A percentile compares a stretch with the other conserved stretches of the same genome.
These are phyloP conservation scores for Haberlea rhodopensis DNA, from an alignment of 257 asterid genomes.

Conservation along the genomic window DNA sequence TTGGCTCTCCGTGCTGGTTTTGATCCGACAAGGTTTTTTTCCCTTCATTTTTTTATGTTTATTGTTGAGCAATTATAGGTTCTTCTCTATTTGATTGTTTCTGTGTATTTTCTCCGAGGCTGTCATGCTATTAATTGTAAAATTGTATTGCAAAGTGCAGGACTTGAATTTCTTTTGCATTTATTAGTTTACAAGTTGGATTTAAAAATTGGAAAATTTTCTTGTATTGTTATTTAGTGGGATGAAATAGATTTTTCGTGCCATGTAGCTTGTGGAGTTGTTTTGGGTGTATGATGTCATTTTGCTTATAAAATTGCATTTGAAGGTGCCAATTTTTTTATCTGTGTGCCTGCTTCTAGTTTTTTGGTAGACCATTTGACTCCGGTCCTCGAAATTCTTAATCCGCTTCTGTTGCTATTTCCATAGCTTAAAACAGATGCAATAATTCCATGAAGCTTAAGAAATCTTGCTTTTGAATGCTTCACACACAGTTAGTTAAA, in stretches of 20 bases:
- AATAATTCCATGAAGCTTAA: not conserved
- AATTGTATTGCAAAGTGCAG: not conserved
- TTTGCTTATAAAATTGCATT: not conserved
- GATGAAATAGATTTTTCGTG: too few relatives aligned
- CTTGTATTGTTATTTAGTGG: not conserved
- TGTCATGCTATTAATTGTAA: constrained; percentile 12
- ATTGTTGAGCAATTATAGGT: not conserved
- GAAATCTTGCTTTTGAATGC: constrained; percentile 2
- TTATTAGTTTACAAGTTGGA: not conserved
- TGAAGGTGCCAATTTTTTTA: not conserved
- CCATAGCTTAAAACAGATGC: too few relatives aligned
- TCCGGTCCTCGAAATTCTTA: not conserved
- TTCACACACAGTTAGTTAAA: not conserved
- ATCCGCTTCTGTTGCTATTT: not conserved
- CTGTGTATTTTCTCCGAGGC: not conserved
- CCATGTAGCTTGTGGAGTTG: not conserved
- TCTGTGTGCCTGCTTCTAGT: not conserved
- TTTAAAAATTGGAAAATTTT: too few relatives aligned
- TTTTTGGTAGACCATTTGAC: not conserved
- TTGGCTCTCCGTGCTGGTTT: constrained; percentile 82
- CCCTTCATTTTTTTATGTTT: not conserved
- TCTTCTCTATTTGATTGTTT: not conserved
- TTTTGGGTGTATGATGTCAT: not conserved
- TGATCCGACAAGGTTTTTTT: constrained; percentile 72
- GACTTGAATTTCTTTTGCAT: not conserved